Evolutionary conservation across 805 yeast genomes (phyloP).

Genomic region (Maudiozyma turicensis): DNA sequence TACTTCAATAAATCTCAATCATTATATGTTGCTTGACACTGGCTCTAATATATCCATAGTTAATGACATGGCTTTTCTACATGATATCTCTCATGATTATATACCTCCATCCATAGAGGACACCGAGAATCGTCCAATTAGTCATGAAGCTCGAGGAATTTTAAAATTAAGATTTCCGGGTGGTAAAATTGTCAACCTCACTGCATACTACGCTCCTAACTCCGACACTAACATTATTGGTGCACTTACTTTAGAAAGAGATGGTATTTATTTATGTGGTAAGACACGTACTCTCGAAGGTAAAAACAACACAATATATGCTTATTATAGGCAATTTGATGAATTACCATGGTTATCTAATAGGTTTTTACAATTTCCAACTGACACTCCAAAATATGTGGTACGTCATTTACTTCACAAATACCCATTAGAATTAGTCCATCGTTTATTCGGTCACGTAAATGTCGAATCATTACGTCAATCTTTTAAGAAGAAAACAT

Average conservation of each 20-base stretch:
- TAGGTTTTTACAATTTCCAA: background rate
- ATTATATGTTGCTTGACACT: too few species aligned
- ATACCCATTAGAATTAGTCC: background rate
- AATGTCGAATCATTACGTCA: background rate
- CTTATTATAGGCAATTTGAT: background rate
- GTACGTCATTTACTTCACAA: background rate
- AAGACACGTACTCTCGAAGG: background rate
- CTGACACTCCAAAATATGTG: background rate
- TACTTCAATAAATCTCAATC: too few species aligned
- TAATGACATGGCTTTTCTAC: too few species aligned
- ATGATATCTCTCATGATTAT: too few species aligned
- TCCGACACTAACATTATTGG: background rate
- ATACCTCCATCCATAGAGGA: too few species aligned
- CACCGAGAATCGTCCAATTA: background rate
- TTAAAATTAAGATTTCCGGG: too few species aligned
- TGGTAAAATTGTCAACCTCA: background rate
- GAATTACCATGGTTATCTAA: background rate
- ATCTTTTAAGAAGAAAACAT: background rate
- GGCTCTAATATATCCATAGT: too few species aligned
- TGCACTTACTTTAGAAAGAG: too few species aligned
- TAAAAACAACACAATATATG: background rate
- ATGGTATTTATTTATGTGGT: background rate
- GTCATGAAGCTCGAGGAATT: background rate
- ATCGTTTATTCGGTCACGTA: constrained; percentile 1
- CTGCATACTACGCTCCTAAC: background rate